Evolutionary conservation across 805 yeast species (phyloP), one percentile per base, ranked within the genome.

Genomic region (Metschnikowia shivogae): DNA sequence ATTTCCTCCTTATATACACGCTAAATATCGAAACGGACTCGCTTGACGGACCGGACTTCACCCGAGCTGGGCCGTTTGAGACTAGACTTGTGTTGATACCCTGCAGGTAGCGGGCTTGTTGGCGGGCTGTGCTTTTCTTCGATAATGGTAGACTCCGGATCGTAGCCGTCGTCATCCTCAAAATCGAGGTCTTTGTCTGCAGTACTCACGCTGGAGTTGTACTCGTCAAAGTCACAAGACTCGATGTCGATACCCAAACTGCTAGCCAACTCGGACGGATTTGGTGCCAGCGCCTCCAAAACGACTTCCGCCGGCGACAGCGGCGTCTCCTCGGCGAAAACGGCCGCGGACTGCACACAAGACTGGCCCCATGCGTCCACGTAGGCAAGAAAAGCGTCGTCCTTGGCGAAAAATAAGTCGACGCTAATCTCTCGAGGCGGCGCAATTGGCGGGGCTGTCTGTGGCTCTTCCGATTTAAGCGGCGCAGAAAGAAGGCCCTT

Each of bases 11-110:
- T 22, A 22, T 22, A 22, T 22, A 22, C 26, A 17, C 22, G 13
- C 29, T 39, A 52, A 7, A 50, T 51, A 22, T 55, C 64, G 45
- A 68, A 69, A 37, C 73, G 54, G 1, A 69, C 74, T 34, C 64
- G 54, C 50, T 69, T 67, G 7, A 52, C 53, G 10, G 48, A 48
- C 37, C 46, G 42, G 31, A 45, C 47, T 13, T 53, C 57, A 4
- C 44, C 53, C 6, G 44, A 46, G 17, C 32, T 42, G 11, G 52
- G 39, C 19, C 67, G 53, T 48, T 63, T 64, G 42, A 64, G 44
- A 46, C 57, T 61, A 12, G 64, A 58, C 41, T 57, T 48, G 6
- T 36, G 38, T 8, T 39, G 20, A 17, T 31, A 32, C 1, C 26
- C 30, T 9, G 44, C 44, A 13, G 22, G 40, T 7, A 36, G 34